These are phyloP conservation scores for Myxozyma monticola DNA, from an alignment of 805 yeast genomes.

Conservation along the genomic window DNA sequence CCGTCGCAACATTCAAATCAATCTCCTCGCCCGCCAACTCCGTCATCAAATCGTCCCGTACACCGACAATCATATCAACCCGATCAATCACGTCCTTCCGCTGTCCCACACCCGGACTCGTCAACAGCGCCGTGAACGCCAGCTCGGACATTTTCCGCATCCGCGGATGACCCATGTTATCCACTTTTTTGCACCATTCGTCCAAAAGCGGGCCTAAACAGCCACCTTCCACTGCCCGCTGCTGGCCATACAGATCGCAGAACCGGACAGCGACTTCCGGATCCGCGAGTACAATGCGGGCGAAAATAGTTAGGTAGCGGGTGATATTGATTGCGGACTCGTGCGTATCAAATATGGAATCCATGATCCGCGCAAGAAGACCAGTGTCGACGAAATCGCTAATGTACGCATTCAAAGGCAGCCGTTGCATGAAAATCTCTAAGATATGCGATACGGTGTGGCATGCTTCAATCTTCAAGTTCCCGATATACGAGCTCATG, in stretches of 20 bases:
- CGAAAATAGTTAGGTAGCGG: conserved; percentile 32
- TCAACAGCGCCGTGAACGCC: conserved; percentile 56
- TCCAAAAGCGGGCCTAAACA: conserved; percentile 30
- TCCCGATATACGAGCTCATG: conserved; percentile 22
- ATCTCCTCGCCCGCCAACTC: no score
- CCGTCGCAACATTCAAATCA: no score
- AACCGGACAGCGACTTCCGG: conserved; percentile 30
- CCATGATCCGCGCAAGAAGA: conserved; percentile 36
- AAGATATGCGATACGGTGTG: conserved; percentile 26
- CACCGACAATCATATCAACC: conserved; percentile 2
- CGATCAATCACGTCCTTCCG: no score
- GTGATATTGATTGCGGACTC: conserved; percentile 38
- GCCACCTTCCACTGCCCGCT: neutral
- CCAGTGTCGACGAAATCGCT: conserved; percentile 36
- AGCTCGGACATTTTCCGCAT: conserved; percentile 67
- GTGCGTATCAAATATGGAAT: conserved; percentile 37
- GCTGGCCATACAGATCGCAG: conserved; percentile 20
- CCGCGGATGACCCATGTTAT: conserved; percentile 70
- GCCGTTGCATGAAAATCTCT: conserved; percentile 24
- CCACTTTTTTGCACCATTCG: conserved; percentile 41
- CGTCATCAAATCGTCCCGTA: neutral
- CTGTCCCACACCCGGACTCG: no score
- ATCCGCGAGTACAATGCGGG: conserved; percentile 34
- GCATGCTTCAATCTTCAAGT: conserved; percentile 25
- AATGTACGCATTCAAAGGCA: conserved; percentile 25